Evolutionary conservation across 768 basidiomycete species (phyloP), one percentile per base, ranked within the genome.

Genomic region (Psilocybe subaeruginosa): DNA sequence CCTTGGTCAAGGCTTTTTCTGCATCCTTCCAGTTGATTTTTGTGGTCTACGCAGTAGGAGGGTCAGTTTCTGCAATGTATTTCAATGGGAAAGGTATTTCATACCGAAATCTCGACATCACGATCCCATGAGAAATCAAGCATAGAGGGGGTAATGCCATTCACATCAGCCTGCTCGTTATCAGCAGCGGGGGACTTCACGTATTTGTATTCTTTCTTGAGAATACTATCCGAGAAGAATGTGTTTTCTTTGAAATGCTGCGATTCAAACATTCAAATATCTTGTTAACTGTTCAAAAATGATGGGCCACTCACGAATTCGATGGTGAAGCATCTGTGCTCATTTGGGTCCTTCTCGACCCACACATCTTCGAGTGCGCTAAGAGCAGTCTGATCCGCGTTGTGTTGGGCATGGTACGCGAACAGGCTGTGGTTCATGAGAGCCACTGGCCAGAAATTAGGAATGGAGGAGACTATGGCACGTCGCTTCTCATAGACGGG

Each of bases 241-340:
- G 91, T 91, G 77, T 95, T 95, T 70, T 92, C 83, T 73, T 90
- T 92, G 82, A 94, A 95, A 70, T 90, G 71, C 93, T 95, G 68
- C 53, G 23, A 66, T 57, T 54, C 58, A 53, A 12, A n/a, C 14
- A 54, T 16, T 37, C 30, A 58, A 49, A 27, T 37, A 33, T 54
- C 19, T 46, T 14, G 9, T 56, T 23, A n/a, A 52, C 14, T 30
- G 27, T 49, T 23, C 61, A 27, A 57, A 14, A 47, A 47, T 27
- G 30, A 46, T 30, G 11, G 23, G 16, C 39, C 33, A 86, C 95
- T 70, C 74, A 96, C 95, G 76, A 97, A 94, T 80, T 95, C 90
- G 58, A 97, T 74, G 53, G 88, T 90, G 78, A 89, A 97, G 70
- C 88, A 89, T 68, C 95, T 79, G 59, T 88, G 87, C 73, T 97